Conservation (phyloP, 805 yeast genomes). For the Suhomyces sp. region DNA sequence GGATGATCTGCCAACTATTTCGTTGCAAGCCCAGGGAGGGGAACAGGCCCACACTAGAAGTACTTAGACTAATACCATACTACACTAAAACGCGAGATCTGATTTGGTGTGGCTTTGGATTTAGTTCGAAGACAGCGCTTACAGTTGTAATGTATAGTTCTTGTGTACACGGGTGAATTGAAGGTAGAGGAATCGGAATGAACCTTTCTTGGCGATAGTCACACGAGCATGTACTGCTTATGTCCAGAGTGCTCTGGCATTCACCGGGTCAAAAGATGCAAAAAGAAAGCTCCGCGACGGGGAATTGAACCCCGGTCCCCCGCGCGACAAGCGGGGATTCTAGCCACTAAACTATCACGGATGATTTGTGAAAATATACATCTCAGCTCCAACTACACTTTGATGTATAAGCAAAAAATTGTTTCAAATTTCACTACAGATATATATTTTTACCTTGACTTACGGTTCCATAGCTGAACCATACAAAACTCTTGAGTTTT, state of each 20-base stretch:
- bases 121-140: background rate
- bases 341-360: constrained; percentile 9
- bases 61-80: background rate
- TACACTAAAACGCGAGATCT: background rate
- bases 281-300: constrained; percentile 2
- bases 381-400: too few species aligned
- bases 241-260: background rate
- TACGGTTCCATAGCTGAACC: too few species aligned
- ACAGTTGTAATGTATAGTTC: background rate
- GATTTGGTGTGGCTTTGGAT: background rate
- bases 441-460: too few species aligned
- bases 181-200: background rate
- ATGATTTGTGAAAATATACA: too few species aligned
- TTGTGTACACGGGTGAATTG: background rate
- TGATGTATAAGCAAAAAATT: too few species aligned
- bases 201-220: background rate
- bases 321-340: constrained; percentile 8
- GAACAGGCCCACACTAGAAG: background rate
- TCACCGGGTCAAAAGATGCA: background rate
- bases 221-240: background rate
- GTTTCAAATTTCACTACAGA: too few species aligned
- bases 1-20: background rate
- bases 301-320: constrained; percentile 8
- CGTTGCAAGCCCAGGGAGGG: background rate
- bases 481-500: too few species aligned